Conservation (phyloP, 2,329 filamentous ascomycete species). For the Cordyceps militaris region DNA sequence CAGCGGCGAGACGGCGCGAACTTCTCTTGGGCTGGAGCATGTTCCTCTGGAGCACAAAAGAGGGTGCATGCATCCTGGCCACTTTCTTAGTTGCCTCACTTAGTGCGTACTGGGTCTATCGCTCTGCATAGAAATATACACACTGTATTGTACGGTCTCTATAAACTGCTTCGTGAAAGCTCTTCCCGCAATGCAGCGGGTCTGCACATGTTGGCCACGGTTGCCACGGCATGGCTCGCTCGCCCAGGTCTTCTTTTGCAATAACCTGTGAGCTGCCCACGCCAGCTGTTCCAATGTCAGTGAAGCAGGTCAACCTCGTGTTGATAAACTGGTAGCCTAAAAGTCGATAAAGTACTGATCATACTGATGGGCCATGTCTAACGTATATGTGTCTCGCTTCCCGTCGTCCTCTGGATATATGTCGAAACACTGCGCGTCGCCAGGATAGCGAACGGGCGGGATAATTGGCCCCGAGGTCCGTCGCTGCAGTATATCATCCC, state of each 20-base stretch:
- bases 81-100: constrained; percentile 35
- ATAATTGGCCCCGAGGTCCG: constrained; percentile 63
- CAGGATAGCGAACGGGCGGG: constrained; percentile 63
- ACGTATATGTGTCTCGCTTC: constrained; percentile 58
- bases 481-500: constrained; percentile 63
- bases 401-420: constrained; percentile 72
- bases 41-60: constrained; percentile 46
- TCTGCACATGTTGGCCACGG: neutral
- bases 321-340: constrained; percentile 26
- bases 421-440: constrained; percentile 76
- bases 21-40: constrained; percentile 46
- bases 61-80: constrained; percentile 40
- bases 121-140: constrained; percentile 3
- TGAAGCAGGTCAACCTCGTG: neutral
- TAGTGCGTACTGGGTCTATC: constrained; percentile 39
- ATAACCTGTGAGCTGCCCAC: neutral
- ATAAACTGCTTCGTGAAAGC: neutral
- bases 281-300: neutral
- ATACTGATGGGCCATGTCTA: constrained; percentile 61
- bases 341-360: constrained; percentile 68
- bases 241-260: neutral
- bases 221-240: neutral
- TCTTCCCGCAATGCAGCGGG: neutral
- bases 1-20: constrained; percentile 39
- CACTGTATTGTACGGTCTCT: neutral